Base-by-base conservation (phyloP, 208 protist species). In the Wallacemonas sp. region DNA sequence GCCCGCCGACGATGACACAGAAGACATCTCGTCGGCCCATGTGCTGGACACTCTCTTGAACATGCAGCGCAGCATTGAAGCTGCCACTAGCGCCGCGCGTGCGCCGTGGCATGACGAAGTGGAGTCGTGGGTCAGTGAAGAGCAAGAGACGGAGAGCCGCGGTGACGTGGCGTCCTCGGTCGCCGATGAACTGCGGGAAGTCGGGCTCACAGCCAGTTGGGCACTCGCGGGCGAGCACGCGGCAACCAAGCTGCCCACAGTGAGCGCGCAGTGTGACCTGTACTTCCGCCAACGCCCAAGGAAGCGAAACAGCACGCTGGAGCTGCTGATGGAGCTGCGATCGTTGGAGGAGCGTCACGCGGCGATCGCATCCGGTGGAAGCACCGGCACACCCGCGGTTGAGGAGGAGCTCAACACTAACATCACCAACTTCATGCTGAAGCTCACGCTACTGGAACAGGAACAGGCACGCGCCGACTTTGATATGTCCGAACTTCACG, bases 181-280 rank as follows among this genome's bases (percentile, higher is more conserved):
- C 45, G 50, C 71, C 1, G 61, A 58, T 27, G 59, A 76, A 54
- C 33, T 86, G n/a, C 83, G 78, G 65, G 72, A 78, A n/a, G 50
- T 86, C 17, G 85, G 81, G 2, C 59, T 81, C 42, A 85, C 78
- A 10, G 85, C 81, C 15, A 87, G 85, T 59, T 80, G 69, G 53
- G 85, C 85, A 15, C 76, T 91, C 17, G 78, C 81, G 6, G 81
- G 76, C 17, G 79, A 83, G 39, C 81, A 91, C 67, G 77, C 81
- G 0, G 61, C 60, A 24, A 54, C 55, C 46, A 42, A 77, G 33
- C 65, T 79, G 17, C 48, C 58, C 2, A 69, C 61, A 12, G 59
- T 79, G n/a, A 71, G 54, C 37, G 64, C 79, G 33, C 68, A 59
- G 34, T 91, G 85, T 61, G 61, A 79, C 17, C 68, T 70, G 17